Conservation (phyloP, 768 basidiomycete genomes). For the Suillus subluteus region DNA sequence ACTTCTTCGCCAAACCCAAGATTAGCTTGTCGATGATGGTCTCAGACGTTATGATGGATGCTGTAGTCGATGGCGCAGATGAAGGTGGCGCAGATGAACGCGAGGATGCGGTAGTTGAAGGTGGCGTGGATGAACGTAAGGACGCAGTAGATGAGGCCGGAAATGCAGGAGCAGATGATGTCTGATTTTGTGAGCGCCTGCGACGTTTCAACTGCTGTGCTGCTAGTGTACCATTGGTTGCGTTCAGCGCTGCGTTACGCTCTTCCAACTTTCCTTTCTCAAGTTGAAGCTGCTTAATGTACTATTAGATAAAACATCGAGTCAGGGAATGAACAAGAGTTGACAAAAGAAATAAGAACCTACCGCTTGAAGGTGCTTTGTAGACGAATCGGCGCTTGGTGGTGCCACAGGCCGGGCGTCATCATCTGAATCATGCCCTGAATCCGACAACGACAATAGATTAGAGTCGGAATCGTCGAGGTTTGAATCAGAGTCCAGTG, state of each 20-base stretch:
- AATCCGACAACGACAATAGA: background rate
- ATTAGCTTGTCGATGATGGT: background rate
- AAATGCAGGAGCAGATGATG: background rate
- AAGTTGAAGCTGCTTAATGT: background rate
- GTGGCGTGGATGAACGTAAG: too few relatives aligned
- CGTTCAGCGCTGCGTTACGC: background rate
- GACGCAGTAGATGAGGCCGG: too few relatives aligned
- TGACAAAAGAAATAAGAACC: background rate
- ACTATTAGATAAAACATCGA: background rate
- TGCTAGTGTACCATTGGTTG: background rate
- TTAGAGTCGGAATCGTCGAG: background rate
- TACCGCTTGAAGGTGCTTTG: background rate
- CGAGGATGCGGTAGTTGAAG: background rate
- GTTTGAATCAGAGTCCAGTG: background rate
- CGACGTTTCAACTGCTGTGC: background rate
- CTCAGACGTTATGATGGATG: background rate
- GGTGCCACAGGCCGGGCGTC: background rate
- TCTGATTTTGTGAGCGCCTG: background rate
- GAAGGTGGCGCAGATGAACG: background rate
- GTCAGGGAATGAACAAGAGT: background rate
- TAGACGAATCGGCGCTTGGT: background rate
- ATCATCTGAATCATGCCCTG: conserved; percentile 1
- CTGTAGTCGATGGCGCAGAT: background rate
- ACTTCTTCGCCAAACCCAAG: background rate
- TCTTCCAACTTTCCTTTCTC: background rate